Evolutionary conservation across 495 filamentous ascomycete species (phyloP), one percentile per base, ranked within the genome.

Genomic region (Bathelium albidoporum): DNA sequence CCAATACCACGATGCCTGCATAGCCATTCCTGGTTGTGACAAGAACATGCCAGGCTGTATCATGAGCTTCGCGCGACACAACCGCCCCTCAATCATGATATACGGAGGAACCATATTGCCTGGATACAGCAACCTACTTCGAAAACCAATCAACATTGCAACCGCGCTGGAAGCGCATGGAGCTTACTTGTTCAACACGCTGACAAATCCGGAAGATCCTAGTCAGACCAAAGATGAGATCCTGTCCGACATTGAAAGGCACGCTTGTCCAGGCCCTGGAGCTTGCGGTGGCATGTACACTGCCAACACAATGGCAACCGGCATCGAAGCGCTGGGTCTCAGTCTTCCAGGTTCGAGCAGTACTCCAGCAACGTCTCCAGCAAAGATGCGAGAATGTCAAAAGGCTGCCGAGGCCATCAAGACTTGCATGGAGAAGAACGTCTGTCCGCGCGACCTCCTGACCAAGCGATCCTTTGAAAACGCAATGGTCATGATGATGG

Each of bases 281-380:
- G 92, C 91, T n/a, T 98, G 94, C 69, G 94, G 94, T 66, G 94
- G 94, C 58, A 98, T 87, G 85, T 98, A 89, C 75, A 98, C 94
- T 1, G 94, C 94, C 62, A 98, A 98, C 74, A 97, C 94, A 1
- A 96, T 98, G 92, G 89, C 90, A 4, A 95, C 91, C 0, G 91
- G 91, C 16, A 91, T 98, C 66, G 94, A 98, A 74, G 89, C 91
- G 9, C 95, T 98, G 90, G 94, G 94, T 60, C 81, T 98, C 26
- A 85, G 85, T 1, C 80, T 97, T 18, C 93, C 94, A 0, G 93
- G 93, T 11, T 96, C 90, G 1, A 95, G 91, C 0, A 93, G 89
- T 0, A 96, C 86, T 61, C 92, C 93, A 2, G 94, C 94, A 2
- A 79, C 83, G 10, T 93, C 89, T 2, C 91, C 94, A 7, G 86